Evolutionary conservation across 768 basidiomycete genomes (phyloP).

Genomic region (Pleurotus sapidus): DNA sequence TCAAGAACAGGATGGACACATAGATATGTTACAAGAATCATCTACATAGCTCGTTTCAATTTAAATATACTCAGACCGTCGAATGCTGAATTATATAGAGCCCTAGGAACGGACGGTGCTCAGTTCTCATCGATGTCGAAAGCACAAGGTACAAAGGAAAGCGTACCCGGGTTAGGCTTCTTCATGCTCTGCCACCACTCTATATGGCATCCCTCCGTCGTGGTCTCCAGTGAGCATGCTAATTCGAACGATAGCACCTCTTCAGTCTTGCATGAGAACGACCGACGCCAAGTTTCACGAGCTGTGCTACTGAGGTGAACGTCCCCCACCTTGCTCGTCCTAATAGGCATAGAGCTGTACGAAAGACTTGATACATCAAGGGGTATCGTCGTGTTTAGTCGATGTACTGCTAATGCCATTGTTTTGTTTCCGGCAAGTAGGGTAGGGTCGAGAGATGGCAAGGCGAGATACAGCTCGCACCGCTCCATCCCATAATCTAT

Average conservation of each 20-base stretch:
- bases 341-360: neutral
- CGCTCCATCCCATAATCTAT: slow-evolving; percentile 21
- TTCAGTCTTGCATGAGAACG: slow-evolving; percentile 4
- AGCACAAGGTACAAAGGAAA: too few species aligned
- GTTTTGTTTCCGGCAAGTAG: neutral
- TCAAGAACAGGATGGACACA: too few species aligned
- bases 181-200: slow-evolving; percentile 8
- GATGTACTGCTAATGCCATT: neutral
- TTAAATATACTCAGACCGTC: neutral
- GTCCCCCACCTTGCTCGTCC: neutral
- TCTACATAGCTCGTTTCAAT: too few species aligned
- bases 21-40: too few species aligned
- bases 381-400: slow-evolving; percentile 1
- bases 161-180: neutral
- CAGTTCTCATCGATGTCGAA: too few species aligned
- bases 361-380: neutral
- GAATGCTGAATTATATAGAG: slow-evolving; percentile 7
- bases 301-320: neutral
- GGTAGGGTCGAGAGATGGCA: slow-evolving; percentile 1
- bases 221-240: neutral
- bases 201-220: neutral
- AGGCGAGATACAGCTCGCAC: slow-evolving; percentile 9
- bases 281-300: neutral
- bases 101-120: neutral
- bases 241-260: slow-evolving; percentile 2